Conservation (phyloP, 805 yeast species). For the Candida berthetii region DNA sequence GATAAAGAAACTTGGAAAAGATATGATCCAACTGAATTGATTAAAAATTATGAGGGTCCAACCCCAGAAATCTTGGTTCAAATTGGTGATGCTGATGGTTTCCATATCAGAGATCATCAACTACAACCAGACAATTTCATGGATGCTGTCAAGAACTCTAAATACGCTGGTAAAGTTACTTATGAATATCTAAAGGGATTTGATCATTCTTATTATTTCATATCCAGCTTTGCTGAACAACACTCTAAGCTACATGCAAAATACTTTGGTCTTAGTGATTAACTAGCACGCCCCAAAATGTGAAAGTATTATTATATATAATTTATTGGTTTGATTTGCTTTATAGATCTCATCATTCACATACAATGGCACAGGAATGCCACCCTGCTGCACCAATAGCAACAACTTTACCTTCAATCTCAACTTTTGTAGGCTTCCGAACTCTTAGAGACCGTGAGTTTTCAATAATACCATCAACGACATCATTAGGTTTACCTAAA, state of each 20-base stretch:
- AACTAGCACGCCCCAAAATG: no score
- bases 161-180: conserved; percentile 54
- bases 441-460: conserved; percentile 23
- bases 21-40: conserved; percentile 81
- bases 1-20: conserved; percentile 48
- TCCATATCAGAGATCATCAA: conserved; percentile 52
- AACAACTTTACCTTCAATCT: conserved; percentile 31
- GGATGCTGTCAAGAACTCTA: conserved; percentile 47
- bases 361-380: conserved; percentile 66
- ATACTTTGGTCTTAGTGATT: conserved; percentile 29
- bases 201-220: conserved; percentile 88
- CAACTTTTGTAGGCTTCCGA: conserved; percentile 35
- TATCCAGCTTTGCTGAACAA: conserved; percentile 69
- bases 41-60: conserved; percentile 50
- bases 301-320: no score
- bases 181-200: conserved; percentile 69
- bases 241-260: conserved; percentile 89
- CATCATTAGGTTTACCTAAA: conserved; percentile 32
- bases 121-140: conserved; percentile 71
- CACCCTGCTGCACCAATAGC: conserved; percentile 74
- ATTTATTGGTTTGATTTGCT: no score
- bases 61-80: conserved; percentile 68
- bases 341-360: no score
- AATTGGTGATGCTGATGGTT: conserved; percentile 75
- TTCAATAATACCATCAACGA: conserved; percentile 23